phyloP scores from a whole-genome alignment of 306 rosid species.

The Acacia melanoxylon region DNA sequence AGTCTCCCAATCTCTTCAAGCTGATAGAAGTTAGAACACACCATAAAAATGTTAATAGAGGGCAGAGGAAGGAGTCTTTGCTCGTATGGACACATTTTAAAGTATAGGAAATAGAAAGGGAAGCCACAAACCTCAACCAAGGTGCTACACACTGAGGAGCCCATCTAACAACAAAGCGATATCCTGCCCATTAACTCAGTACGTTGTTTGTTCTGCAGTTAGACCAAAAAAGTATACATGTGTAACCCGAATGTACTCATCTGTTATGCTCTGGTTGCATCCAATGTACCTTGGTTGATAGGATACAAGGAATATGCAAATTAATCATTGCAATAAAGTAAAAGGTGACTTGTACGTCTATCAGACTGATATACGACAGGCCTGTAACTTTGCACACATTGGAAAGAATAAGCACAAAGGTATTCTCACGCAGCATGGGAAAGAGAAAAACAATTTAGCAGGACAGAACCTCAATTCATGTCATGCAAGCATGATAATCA shows the following conservation, averaged over 20 bases:
- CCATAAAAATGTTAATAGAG: constrained; percentile 16
- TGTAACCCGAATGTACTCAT: constrained; percentile 54
- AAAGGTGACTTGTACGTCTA: neutral
- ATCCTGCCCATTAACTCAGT: constrained; percentile 74
- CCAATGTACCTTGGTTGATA: too few species aligned
- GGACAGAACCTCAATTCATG: neutral
- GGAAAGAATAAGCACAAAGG: constrained; percentile 11
- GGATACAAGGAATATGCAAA: neutral
- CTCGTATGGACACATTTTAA: neutral
- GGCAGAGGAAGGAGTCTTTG: neutral
- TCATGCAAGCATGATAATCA: neutral
- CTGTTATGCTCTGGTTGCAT: too few species aligned
- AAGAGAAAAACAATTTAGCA: neutral
- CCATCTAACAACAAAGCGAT: constrained; percentile 90
- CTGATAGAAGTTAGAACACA: constrained; percentile 48
- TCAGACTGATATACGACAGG: neutral
- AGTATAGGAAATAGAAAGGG: neutral
- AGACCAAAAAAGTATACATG: constrained; percentile 12
- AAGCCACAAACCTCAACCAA: constrained; percentile 77
- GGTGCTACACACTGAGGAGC: constrained; percentile 74
- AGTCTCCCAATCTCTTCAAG: constrained; percentile 92
- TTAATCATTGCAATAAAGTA: neutral
- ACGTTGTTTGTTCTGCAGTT: constrained; percentile 72
- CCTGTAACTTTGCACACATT: neutral
- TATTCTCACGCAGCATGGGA: constrained; percentile 5